phyloP scores from a whole-genome alignment of 2,329 filamentous ascomycete genomes.

The Clathrospora elynae region DNA sequence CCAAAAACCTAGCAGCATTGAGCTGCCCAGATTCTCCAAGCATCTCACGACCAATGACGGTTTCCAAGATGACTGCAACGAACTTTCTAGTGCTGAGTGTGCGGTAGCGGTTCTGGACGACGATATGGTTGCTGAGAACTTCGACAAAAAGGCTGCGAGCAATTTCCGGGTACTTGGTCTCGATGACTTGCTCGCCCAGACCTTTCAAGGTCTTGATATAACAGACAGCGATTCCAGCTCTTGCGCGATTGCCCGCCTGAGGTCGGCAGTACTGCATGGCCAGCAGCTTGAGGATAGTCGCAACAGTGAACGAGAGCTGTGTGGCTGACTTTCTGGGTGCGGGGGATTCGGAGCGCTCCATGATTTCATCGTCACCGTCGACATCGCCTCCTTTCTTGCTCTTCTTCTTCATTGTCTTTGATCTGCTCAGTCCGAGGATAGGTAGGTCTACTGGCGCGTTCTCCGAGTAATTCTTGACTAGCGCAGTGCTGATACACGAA shows the following conservation, averaged over 20 bases:
- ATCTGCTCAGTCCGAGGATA: constrained; percentile 50
- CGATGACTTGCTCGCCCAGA: constrained; percentile 80
- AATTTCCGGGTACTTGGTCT: constrained; percentile 80
- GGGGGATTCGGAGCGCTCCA: constrained; percentile 71
- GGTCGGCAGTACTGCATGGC: constrained; percentile 79
- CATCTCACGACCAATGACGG: constrained; percentile 78
- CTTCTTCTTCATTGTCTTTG: constrained; percentile 73
- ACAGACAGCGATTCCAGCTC: constrained; percentile 84
- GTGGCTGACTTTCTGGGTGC: constrained; percentile 73
- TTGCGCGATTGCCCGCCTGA: constrained; percentile 77
- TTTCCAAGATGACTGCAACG: constrained; percentile 80
- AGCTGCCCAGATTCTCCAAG: constrained; percentile 89
- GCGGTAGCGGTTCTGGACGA: constrained; percentile 85
- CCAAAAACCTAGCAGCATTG: constrained; percentile 76
- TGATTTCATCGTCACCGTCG: constrained; percentile 75
- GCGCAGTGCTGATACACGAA: constrained; percentile 78
- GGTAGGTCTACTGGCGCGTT: constrained; percentile 50
- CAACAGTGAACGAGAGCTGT: constrained; percentile 72
- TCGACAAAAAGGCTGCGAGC: constrained; percentile 81
- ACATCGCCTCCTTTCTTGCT: constrained; percentile 66
- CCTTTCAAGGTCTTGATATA: constrained; percentile 81
- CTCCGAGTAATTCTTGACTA: constrained; percentile 80
- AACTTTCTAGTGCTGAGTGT: constrained; percentile 84
- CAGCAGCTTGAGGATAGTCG: constrained; percentile 78
- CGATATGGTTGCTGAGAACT: constrained; percentile 73